Conservation (phyloP, 1,284 basidiomycete genomes). For the Cutaneotrichosporon cavernicola region DNA sequence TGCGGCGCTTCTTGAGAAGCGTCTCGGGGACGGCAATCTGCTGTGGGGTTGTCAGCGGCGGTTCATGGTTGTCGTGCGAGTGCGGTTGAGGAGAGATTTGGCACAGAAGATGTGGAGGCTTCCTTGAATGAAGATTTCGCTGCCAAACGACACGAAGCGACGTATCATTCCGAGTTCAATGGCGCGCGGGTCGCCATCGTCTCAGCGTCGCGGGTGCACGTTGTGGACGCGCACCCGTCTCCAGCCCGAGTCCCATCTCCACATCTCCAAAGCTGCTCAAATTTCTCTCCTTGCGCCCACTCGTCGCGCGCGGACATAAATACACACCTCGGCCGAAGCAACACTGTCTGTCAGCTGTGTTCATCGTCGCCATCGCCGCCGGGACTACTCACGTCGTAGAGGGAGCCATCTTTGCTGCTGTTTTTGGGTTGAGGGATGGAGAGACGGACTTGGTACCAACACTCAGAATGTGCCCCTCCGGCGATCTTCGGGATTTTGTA, state of each 20-base stretch:
- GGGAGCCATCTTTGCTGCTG: conserved; percentile 7
- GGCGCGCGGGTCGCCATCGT: background rate
- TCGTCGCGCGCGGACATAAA: conserved; percentile 2
- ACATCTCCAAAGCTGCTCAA: conserved; percentile 6
- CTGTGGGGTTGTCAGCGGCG: conserved; percentile 17
- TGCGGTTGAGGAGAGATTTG: background rate
- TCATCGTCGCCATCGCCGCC: background rate
- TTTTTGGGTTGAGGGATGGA: conserved; percentile 18
- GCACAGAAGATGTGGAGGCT: background rate
- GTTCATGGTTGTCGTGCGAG: background rate
- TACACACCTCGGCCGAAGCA: conserved; percentile 19
- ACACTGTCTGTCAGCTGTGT: conserved; percentile 18
- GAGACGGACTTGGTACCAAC: conserved; percentile 4
- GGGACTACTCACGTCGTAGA: conserved; percentile 12
- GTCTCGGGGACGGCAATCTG: conserved; percentile 90
- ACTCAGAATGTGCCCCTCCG: background rate
- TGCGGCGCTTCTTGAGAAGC: conserved; percentile 98
- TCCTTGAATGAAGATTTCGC: background rate
- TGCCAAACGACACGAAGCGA: background rate
- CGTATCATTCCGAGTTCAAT: background rate
- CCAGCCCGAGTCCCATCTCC: background rate
- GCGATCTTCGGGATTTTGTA: background rate
- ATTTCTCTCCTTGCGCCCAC: conserved; percentile 8
- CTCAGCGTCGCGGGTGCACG: background rate
- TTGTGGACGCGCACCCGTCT: background rate